Evolutionary conservation across 2,329 filamentous ascomycete genomes (phyloP), one percentile per base, ranked within the genome.

Genomic region (Microdochium trichocladiopsis): DNA sequence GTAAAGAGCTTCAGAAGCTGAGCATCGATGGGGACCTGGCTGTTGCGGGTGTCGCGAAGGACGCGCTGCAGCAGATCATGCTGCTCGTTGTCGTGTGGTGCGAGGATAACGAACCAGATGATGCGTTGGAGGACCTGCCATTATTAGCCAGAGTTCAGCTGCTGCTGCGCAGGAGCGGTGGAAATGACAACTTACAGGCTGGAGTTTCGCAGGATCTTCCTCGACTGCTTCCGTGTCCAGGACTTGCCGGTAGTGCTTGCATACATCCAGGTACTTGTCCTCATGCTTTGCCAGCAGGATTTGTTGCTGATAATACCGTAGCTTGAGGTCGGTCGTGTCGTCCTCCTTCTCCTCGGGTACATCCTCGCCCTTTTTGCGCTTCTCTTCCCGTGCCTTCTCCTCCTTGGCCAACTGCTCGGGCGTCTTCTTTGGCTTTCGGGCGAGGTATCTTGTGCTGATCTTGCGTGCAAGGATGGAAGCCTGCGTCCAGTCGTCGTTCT

Each of bases 11-110:
- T 95, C 53, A 99, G 80, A 9, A 99, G 82, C 63, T 92, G 85
- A 25, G 90, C 87, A 58, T 97, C 93, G 52, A 85, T 79, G 3
- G 89, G 74, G 2, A 97, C 83, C 66, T 87, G 82, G 11, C 83
- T 73, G 68, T 92, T 92, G 57, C 94, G 88, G 8, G 86, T 74
- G 69, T 99, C 94, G 69, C 86, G 83, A 68, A 91, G 83, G 61
- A 99, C 88, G 63, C 94, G 89, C 74, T 99, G 92, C 55, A 99
- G 85, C 52, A 99, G 87, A 62, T 99, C 94, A 61, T 93, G 94
- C 70, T 99, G 94, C 70, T 99, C 94, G 71, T 99, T 99, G 75
- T 99, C 93, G 72, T 97, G 91, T 8, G 94, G 92, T 8, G 94
- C 89, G 50, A 99, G 87, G 59, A 97, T 94, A 68, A 96, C 85